These are phyloP conservation scores for Venturia effusa DNA, from an alignment of 2,329 filamentous ascomycete genomes.

Conservation along the genomic window DNA sequence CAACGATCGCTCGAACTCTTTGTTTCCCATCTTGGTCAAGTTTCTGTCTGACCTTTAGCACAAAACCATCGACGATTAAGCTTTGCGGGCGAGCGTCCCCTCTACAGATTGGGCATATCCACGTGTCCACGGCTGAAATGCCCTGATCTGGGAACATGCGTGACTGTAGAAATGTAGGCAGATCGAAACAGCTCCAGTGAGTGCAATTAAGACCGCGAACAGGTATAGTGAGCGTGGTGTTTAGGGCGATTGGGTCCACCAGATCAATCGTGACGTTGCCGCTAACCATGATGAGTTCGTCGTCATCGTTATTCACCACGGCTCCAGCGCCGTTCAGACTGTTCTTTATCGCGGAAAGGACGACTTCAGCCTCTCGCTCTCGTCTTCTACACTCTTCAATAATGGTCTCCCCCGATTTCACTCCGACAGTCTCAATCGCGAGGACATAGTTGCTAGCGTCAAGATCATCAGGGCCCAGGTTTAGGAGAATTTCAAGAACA, in stretches of 20 bases:
- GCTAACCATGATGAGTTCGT: conserved; percentile 33
- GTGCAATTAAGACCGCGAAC: conserved; percentile 59
- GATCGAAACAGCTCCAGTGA: conserved; percentile 84
- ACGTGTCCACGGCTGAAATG: conserved; percentile 49
- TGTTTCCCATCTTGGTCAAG: conserved; percentile 41
- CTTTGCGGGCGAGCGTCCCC: conserved; percentile 63
- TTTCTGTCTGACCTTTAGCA: conserved; percentile 48
- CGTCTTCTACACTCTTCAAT: conserved; percentile 14
- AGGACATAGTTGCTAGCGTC: conserved; percentile 43
- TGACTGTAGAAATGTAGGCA: conserved; percentile 67
- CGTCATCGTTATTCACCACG: conserved; percentile 36
- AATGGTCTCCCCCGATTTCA: conserved; percentile 30
- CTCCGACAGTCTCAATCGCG: conserved; percentile 59
- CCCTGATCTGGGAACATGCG: conserved; percentile 27
- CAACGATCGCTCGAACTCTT: conserved; percentile 48
- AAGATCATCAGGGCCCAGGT: conserved; percentile 22
- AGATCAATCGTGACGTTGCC: conserved; percentile 32
- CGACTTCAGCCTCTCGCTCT: conserved; percentile 35
- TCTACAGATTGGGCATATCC: conserved; percentile 79
- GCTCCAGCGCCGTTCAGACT: conserved; percentile 28
- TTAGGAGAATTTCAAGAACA: conserved; percentile 40
- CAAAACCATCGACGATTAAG: conserved; percentile 64
- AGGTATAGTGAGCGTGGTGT: conserved; percentile 53
- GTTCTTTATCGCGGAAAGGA: conserved; percentile 46
- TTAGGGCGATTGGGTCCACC: conserved; percentile 35